Evolutionary conservation across 441 rosid genomes (phyloP), one percentile per base, ranked within the genome.

Genomic region (Arabidopsis hybrid): DNA sequence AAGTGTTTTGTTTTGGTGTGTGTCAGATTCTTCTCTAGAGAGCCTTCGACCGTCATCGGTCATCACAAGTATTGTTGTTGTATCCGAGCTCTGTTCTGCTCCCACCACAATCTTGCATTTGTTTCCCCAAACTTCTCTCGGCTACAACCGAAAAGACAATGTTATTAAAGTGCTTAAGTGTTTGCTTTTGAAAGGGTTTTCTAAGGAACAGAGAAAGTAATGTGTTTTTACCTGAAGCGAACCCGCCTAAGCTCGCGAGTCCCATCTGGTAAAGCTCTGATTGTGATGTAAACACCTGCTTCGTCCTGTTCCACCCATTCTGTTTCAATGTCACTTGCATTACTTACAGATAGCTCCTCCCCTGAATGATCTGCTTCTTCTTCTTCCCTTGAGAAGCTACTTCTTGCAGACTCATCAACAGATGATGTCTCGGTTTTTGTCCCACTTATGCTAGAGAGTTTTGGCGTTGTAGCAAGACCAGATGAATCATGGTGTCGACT

Each of bases 301-400:
- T 92, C 96, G 59, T 95, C 99, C 80, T 92, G 97, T 74, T 92
- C 99, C 7, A 92, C 93, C 99, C 99, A 92, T 85, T 95, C 97
- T 6, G 91, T 78, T 67, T 91, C 97, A 65, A 64, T 68, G 62
- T 92, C 97, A 69, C 99, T 92, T 3, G 95, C 93, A 82, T 89
- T 92, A 53, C 97, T 86, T 43, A 89, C 50, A 34, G 99, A 95
- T 67, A 89, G 85, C 26, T 21, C 26, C 80, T 92, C 97, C 52
- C 87, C 92, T 1, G 97, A 89, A 60, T 53, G 88, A 71, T 85
- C 90, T 71, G 79, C 77, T 2, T 65, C 78, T 36, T 69, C 74
- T 17, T 46, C 80, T 69, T 87, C 97, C 79, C 97, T 84, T 9
- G 97, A 88, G 29, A 83, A 91, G 77, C 93, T 80, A 75, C 84